Evolutionary conservation across 2,329 filamentous ascomycete species (phyloP), one percentile per base, ranked within the genome.

Genomic region (Periconia digitata): DNA sequence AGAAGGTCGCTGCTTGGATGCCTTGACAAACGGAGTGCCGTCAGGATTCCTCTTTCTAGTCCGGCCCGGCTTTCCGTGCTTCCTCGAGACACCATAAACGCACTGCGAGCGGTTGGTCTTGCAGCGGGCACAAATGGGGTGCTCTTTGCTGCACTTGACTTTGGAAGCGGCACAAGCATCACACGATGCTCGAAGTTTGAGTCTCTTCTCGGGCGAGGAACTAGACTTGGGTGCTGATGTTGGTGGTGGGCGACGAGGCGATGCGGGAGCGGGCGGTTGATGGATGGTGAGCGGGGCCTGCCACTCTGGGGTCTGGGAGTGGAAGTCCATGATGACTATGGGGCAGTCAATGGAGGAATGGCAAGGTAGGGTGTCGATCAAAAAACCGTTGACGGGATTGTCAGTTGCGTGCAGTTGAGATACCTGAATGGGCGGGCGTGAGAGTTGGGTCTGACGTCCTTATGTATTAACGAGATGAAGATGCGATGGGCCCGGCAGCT

Each of bases 141-240:
- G 67, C 20, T 67, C 60, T 49, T 69, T 69, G 53, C 63, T 67
- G 54, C 67, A 70, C 47, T 68, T 69, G 43, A 70, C 64, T 47
- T 71, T 71, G 6, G 66, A 67, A n/a, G 64, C 59, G n/a, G 67
- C 64, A 55, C 67, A 71, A 7, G 63, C 59, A 54, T 71, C 65
- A 54, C 67, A 70, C 12, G 66, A 70, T 44, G 64, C 66, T 53
- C 67, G 59, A 16, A 71, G 62, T 49, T 71, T 71, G 16, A 57
- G 55, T 43, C 50, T 59, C 43, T 56, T 57, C 43, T 66, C 43
- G 49, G 55, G 22, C 45, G 34, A 36, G 41, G 40, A 45, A 46
- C 54, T 44, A n/a, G 53, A 38, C 27, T 51, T 59, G 7, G 62
- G 55, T 44, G 56, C 54, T 46, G 60, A 57, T 16, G 56, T 62